Conservation (phyloP, 2,329 filamentous ascomycete genomes). For the Fusarium torreyae region DNA sequence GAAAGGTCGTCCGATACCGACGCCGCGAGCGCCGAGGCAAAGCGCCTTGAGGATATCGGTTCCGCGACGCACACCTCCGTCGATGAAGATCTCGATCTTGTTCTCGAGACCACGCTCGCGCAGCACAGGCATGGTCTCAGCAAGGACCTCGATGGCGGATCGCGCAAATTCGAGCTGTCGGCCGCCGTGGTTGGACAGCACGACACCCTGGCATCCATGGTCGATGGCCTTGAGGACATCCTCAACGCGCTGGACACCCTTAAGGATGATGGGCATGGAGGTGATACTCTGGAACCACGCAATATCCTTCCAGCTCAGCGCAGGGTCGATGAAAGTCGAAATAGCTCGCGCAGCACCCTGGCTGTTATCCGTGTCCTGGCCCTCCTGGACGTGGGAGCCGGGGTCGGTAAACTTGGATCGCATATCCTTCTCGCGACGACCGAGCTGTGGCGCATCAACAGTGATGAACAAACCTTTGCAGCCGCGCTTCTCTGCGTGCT, state of each 20-base stretch:
- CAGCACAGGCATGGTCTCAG: constrained; percentile 92
- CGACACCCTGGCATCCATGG: constrained; percentile 86
- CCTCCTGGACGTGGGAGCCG: constrained; percentile 86
- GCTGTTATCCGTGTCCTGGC: constrained; percentile 82
- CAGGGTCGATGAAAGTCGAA: constrained; percentile 95
- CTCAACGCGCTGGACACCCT: constrained; percentile 96
- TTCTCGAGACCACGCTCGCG: constrained; percentile 80
- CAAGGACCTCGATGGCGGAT: constrained; percentile 89
- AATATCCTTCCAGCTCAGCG: constrained; percentile 93
- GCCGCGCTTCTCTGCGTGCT: constrained; percentile 91
- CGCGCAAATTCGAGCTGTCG: constrained; percentile 93
- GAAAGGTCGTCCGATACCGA: constrained; percentile 95
- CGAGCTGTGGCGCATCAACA: constrained; percentile 95
- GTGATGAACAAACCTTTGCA: constrained; percentile 99
- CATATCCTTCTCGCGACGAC: constrained; percentile 98
- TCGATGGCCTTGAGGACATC: constrained; percentile 92
- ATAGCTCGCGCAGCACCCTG: constrained; percentile 97
- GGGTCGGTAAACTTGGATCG: constrained; percentile 89
- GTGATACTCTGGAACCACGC: constrained; percentile 94
- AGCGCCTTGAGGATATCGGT: constrained; percentile 97
- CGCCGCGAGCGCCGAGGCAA: constrained; percentile 90
- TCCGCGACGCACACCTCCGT: constrained; percentile 90
- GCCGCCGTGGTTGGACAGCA: constrained; percentile 96
- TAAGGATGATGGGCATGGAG: constrained; percentile 94
- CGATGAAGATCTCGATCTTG: constrained; percentile 89